Evolutionary conservation across 176 grass and related monocot species (phyloP).

Genomic region (Eragrostis curvula): DNA sequence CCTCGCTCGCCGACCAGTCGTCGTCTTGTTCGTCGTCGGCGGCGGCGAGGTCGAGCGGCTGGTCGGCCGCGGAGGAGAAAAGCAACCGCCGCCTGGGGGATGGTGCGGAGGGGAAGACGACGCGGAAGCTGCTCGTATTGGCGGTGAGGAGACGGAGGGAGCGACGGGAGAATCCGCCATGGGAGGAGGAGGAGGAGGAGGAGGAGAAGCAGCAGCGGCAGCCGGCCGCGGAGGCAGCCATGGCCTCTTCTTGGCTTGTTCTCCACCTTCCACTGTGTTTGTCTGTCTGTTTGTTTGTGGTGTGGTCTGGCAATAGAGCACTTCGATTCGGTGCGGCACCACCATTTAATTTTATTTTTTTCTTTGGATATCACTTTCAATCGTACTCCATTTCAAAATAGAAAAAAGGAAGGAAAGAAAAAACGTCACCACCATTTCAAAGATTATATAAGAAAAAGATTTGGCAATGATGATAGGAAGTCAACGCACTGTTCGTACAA

Average conservation of each 20-base stretch:
- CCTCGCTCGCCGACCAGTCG: background rate
- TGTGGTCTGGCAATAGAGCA: too few species aligned
- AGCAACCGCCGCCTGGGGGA: background rate
- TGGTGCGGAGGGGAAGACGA: background rate
- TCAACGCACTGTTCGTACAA: too few species aligned
- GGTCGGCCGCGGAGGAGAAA: background rate
- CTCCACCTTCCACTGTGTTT: too few species aligned
- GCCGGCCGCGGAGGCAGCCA: background rate
- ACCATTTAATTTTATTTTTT: too few species aligned
- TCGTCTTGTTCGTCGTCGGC: background rate
- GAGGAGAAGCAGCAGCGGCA: background rate
- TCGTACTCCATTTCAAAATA: too few species aligned
- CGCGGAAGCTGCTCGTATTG: background rate
- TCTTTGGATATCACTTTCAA: too few species aligned
- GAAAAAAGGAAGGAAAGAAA: too few species aligned
- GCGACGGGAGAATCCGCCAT: background rate
- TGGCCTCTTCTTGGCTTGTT: background rate
- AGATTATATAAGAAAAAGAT: too few species aligned
- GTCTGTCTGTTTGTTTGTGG: background rate
- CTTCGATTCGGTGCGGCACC: too few species aligned
- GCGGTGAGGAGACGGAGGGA: background rate
- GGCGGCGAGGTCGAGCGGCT: background rate
- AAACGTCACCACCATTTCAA: too few species aligned
- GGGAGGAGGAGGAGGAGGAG: constrained; percentile 3
- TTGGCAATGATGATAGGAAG: too few species aligned